Conservation (phyloP, 805 yeast genomes). For the Suhomyces sp. region DNA sequence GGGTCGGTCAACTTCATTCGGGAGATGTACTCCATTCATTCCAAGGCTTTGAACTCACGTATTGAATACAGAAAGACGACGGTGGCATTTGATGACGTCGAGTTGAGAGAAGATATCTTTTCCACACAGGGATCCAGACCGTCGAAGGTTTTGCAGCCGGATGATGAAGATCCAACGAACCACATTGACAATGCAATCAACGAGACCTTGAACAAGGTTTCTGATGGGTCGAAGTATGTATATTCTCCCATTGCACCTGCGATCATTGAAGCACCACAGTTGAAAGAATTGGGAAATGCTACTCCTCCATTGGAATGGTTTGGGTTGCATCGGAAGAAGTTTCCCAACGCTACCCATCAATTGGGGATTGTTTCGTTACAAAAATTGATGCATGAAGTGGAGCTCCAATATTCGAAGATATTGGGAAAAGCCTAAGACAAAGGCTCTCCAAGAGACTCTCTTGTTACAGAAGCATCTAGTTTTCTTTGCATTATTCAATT, state of each 20-base stretch:
- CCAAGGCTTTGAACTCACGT: slow-evolving; percentile 67
- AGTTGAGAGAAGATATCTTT: slow-evolving; percentile 30
- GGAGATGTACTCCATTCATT: slow-evolving; percentile 90
- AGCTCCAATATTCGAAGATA: slow-evolving; percentile 48
- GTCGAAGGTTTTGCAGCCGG: slow-evolving; percentile 14
- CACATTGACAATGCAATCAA: slow-evolving; percentile 38
- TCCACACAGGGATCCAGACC: slow-evolving; percentile 8
- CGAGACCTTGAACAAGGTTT: slow-evolving; percentile 37
- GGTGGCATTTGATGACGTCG: slow-evolving; percentile 2
- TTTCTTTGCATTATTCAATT: too few species aligned
- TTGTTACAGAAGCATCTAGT: too few species aligned
- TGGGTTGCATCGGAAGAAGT: slow-evolving; percentile 82
- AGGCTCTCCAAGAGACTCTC: too few species aligned
- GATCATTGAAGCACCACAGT: slow-evolving; percentile 81
- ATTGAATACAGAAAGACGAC: slow-evolving; percentile 35
- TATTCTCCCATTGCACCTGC: slow-evolving; percentile 75
- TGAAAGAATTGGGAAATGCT: slow-evolving; percentile 91
- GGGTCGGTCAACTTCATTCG: slow-evolving; percentile 88
- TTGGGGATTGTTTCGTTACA: slow-evolving; percentile 72
- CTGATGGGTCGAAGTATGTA: slow-evolving; percentile 41
- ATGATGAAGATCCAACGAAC: slow-evolving; percentile 20
- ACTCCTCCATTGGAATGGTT: slow-evolving; percentile 99
- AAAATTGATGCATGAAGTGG: slow-evolving; percentile 69
- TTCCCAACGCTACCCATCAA: slow-evolving; percentile 88
- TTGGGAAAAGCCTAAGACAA: slow-evolving; percentile 48